A percentile compares a stretch with the other conserved stretches of the same genome.
phyloP scores from a whole-genome alignment of 2,329 filamentous ascomycete species.

The Hymenoscyphus infarciens region DNA sequence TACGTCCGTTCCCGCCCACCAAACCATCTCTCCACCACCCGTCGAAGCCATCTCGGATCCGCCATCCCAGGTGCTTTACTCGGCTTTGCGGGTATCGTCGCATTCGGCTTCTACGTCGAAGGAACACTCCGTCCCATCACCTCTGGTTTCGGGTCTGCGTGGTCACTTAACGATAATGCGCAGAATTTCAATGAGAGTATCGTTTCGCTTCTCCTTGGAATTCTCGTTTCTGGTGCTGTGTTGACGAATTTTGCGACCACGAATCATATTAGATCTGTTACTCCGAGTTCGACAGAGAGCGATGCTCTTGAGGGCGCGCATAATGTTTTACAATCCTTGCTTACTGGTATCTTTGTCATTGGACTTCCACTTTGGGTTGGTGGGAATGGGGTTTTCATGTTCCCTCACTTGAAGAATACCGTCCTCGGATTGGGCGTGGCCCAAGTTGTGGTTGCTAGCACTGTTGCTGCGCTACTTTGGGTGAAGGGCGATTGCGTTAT shows the following conservation, averaged over 20 bases:
- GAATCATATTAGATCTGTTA: slow-evolving; percentile 3
- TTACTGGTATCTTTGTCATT: slow-evolving; percentile 26
- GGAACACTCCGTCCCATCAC: slow-evolving; percentile 6
- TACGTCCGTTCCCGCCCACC: slow-evolving; percentile 13
- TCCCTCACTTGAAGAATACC: slow-evolving; percentile 19
- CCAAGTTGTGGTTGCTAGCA: slow-evolving; percentile 20
- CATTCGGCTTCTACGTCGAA: slow-evolving; percentile 23
- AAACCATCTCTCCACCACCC: slow-evolving; percentile 11
- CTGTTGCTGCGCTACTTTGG: slow-evolving; percentile 20
- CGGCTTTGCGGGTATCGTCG: slow-evolving; percentile 18
- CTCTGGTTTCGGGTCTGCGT: slow-evolving; percentile 10
- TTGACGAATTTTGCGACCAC: slow-evolving; percentile 8
- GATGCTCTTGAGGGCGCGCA: slow-evolving; percentile 12
- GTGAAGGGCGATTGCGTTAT: slow-evolving; percentile 16
- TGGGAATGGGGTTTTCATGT: slow-evolving; percentile 7
- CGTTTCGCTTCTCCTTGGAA: slow-evolving; percentile 23
- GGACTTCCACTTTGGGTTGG: slow-evolving; percentile 24
- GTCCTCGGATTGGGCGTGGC: slow-evolving; percentile 22
- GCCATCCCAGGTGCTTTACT: slow-evolving; percentile 18
- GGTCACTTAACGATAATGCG: slow-evolving; percentile 14
- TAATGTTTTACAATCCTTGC: slow-evolving; percentile 16
- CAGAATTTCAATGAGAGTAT: slow-evolving; percentile 19
- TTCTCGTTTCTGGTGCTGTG: slow-evolving; percentile 16
- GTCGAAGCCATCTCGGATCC: slow-evolving; percentile 7
- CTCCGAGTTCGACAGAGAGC: neutral